These are phyloP conservation scores for Chlamydomonas incerta DNA, from an alignment of 139 green algal species.

Conservation along the genomic window DNA sequence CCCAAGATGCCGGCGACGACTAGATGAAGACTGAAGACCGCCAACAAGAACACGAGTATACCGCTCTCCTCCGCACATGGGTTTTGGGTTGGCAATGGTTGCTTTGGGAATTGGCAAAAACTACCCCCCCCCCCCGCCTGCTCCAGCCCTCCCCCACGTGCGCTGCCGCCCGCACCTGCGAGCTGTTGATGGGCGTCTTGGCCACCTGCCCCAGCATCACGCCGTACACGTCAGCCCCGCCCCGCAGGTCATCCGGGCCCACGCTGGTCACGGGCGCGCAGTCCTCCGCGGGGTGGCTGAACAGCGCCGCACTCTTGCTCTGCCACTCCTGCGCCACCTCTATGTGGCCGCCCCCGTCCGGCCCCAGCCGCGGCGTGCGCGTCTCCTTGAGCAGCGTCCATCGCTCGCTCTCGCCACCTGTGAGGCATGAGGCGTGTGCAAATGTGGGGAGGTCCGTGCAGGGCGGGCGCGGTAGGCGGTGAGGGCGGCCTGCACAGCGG, in stretches of 20 bases:
- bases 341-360: constrained; percentile 10
- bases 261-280: constrained; percentile 24
- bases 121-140: no score
- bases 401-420: constrained; percentile 25
- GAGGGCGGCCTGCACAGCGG: no score
- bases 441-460: no score
- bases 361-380: background rate
- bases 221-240: constrained; percentile 32
- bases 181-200: background rate
- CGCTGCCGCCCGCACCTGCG: background rate
- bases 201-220: constrained; percentile 33
- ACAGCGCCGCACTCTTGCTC: constrained; percentile 25
- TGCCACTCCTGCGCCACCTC: constrained; percentile 37
- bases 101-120: no score
- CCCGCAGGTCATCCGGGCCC: constrained; percentile 6
- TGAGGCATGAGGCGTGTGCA: no score
- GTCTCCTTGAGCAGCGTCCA: constrained; percentile 20
- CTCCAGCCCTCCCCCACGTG: background rate
- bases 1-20: no score
- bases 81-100: no score
- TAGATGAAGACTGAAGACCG: no score
- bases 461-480: no score
- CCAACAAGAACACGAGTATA: no score
- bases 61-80: no score
- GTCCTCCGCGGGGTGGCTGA: constrained; percentile 45